Evolutionary conservation across 495 filamentous ascomycete genomes (phyloP).

Genomic region (Aspergillus hancockii): DNA sequence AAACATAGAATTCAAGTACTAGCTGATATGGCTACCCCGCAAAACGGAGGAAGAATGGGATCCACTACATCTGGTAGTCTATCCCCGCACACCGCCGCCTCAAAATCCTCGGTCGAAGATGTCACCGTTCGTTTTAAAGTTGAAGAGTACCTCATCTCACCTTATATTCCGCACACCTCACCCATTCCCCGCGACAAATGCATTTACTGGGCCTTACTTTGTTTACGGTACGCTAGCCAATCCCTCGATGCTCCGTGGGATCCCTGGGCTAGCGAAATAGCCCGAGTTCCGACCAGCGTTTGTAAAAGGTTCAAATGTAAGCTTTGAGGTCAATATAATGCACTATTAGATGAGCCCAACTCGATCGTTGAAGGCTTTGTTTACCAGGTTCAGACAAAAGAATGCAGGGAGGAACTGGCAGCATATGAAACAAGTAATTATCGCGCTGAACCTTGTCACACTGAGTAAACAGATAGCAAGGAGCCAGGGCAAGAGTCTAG

Average conservation of each 20-base stretch:
- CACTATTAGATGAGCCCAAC: conserved; percentile 22
- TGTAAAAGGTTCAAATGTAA: conserved; percentile 19
- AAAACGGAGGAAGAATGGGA: too few relatives aligned
- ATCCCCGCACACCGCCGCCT: too few relatives aligned
- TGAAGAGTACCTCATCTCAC: too few relatives aligned
- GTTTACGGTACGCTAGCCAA: conserved; percentile 37
- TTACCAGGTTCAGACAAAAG: conserved; percentile 25
- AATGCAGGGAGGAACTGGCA: conserved; percentile 26
- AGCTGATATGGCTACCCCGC: too few relatives aligned
- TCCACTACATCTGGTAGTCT: too few relatives aligned
- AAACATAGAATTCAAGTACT: too few relatives aligned
- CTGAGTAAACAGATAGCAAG: conserved; percentile 23
- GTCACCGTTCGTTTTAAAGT: too few relatives aligned
- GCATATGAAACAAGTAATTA: conserved; percentile 34
- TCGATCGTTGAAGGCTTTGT: conserved; percentile 22
- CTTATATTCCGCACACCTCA: too few relatives aligned
- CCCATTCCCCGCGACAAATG: too few relatives aligned
- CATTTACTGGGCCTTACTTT: conserved; percentile 31
- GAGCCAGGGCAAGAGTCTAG: conserved; percentile 19
- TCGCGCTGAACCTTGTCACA: conserved; percentile 17
- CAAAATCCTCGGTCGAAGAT: too few relatives aligned
- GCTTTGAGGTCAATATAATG: conserved; percentile 33
- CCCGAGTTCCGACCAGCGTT: conserved; percentile 18
- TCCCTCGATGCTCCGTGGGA: conserved; percentile 18
- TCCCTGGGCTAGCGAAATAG: conserved; percentile 21